These are phyloP conservation scores for Plasmodium vinckei DNA, from an alignment of 169 alveolate species.

Conservation along the genomic window DNA sequence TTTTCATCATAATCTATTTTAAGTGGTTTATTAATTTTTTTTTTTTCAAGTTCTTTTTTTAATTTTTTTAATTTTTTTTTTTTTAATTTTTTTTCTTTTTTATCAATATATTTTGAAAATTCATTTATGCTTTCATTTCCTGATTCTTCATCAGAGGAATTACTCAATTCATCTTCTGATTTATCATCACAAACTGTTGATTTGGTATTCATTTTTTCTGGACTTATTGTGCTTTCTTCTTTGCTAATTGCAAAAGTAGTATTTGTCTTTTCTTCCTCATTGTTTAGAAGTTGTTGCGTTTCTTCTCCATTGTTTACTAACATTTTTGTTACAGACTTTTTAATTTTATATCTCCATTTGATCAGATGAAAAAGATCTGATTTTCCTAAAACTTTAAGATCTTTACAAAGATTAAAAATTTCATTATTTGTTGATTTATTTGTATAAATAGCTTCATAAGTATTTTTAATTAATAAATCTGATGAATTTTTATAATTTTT, in stretches of 20 bases:
- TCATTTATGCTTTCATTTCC: conserved; percentile 56
- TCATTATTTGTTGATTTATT: conserved; percentile 88
- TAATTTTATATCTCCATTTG: conserved; percentile 90
- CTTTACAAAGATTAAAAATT: conserved; percentile 84
- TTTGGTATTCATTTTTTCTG: conserved; percentile 77
- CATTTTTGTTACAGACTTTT: conserved; percentile 26
- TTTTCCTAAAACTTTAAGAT: conserved; percentile 90
- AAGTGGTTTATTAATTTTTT: conserved; percentile 8
- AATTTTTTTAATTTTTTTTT: conserved; percentile 65
- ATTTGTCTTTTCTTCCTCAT: conserved; percentile 79
- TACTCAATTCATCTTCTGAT: conserved; percentile 77
- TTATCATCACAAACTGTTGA: conserved; percentile 76
- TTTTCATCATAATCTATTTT: conserved; percentile 74
- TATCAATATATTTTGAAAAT: conserved; percentile 53
- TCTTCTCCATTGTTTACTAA: conserved; percentile 26
- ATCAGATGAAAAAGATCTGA: conserved; percentile 87
- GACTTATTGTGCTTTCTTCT: conserved; percentile 79
- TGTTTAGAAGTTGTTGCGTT: conserved; percentile 32
- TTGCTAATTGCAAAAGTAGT: conserved; percentile 80
- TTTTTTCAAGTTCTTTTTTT: conserved; percentile 72
- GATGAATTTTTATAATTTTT: conserved; percentile 39
- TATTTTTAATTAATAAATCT: conserved; percentile 64
- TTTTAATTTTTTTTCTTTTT: conserved; percentile 53
- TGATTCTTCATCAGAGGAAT: conserved; percentile 79
- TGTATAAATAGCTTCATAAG: conserved; percentile 55